A percentile compares a stretch with the other conserved stretches of the same genome.
Evolutionary conservation across 2,329 filamentous ascomycete species (phyloP).

Genomic region (Fusarium duplospermum): DNA sequence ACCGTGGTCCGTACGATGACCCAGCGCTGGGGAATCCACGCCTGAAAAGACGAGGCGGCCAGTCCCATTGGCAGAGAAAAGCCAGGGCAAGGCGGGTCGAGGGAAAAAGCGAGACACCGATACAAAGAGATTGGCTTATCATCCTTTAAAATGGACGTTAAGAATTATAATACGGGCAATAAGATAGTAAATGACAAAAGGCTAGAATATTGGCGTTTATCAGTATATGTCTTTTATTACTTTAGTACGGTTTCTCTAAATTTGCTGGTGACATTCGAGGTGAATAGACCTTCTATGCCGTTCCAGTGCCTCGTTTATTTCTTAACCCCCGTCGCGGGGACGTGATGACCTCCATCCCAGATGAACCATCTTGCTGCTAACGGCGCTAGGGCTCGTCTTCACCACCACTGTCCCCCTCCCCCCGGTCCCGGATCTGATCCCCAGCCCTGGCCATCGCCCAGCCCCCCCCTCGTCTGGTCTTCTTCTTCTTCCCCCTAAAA

Average conservation of each 20-base stretch:
- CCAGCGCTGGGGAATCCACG: constrained; percentile 17
- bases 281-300: background rate
- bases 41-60: constrained; percentile 32
- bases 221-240: background rate
- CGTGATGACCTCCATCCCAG: constrained; percentile 14
- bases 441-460: constrained; percentile 26
- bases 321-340: background rate
- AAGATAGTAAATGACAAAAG: background rate
- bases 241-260: background rate
- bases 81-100: background rate
- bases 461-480: constrained; percentile 4
- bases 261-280: background rate
- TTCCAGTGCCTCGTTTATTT: background rate
- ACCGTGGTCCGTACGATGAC: constrained; percentile 24
- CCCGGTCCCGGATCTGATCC: constrained; percentile 41
- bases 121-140: background rate
- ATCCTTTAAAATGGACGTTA: background rate
- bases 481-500: constrained; percentile 5
- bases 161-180: background rate
- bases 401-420: constrained; percentile 19
- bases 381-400: constrained; percentile 1
- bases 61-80: constrained; percentile 24
- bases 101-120: background rate
- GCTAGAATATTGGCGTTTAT: background rate
- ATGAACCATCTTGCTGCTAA: constrained; percentile 29